Conservation (phyloP, 2,329 filamentous ascomycete species). For the Ophidiomyces ophidiicola region DNA sequence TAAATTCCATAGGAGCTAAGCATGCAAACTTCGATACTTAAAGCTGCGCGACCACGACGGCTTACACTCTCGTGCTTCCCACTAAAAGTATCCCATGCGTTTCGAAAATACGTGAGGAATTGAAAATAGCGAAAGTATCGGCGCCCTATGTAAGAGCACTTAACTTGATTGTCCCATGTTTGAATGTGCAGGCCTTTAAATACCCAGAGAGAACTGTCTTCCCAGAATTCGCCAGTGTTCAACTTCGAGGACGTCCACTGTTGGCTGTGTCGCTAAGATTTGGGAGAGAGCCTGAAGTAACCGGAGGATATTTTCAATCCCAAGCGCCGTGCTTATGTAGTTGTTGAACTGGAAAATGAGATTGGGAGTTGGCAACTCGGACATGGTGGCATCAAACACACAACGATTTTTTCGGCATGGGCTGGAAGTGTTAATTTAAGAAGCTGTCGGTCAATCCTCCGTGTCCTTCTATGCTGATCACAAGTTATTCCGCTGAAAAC, state of each 20-base stretch:
- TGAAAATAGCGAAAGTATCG: conserved; percentile 58
- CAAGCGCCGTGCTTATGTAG: conserved; percentile 24
- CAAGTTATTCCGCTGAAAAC: too few species aligned
- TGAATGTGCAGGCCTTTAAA: conserved; percentile 10
- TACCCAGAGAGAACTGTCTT: conserved; percentile 35
- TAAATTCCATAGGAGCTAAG: conserved; percentile 54
- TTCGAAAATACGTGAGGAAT: conserved; percentile 49
- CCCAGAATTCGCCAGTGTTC: conserved; percentile 29
- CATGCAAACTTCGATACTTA: conserved; percentile 44
- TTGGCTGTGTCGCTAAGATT: neutral
- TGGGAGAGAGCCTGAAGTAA: conserved; percentile 26
- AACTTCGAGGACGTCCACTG: conserved; percentile 2
- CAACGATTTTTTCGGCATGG: too few species aligned
- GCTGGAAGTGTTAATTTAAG: too few species aligned
- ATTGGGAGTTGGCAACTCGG: neutral
- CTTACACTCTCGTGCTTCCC: conserved; percentile 6
- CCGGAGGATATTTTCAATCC: conserved; percentile 31
- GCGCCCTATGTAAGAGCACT: conserved; percentile 36
- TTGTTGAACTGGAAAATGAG: conserved; percentile 20
- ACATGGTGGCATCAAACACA: neutral
- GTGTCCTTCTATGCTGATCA: too few species aligned
- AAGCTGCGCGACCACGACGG: conserved; percentile 21
- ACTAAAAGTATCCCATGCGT: conserved; percentile 38
- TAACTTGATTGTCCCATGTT: too few species aligned
- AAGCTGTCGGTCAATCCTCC: too few species aligned